phyloP scores from a whole-genome alignment of 495 filamentous ascomycete species.

The Aspergillus asperescens region DNA sequence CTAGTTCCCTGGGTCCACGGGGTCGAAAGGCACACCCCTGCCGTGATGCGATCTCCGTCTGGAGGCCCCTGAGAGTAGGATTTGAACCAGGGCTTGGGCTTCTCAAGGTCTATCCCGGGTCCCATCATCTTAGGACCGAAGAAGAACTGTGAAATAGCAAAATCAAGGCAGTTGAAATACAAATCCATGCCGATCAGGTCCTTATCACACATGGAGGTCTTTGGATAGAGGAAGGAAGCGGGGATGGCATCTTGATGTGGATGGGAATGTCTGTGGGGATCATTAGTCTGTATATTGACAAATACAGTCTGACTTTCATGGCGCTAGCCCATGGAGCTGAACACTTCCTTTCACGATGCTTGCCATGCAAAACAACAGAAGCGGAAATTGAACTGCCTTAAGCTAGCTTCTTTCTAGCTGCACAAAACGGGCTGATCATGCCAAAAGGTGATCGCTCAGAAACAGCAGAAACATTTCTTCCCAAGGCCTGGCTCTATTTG shows the following conservation, averaged over 20 bases:
- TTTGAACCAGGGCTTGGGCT: not conserved
- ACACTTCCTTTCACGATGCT: too few species aligned
- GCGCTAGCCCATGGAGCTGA: too few species aligned
- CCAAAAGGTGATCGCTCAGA: too few species aligned
- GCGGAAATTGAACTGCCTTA: too few species aligned
- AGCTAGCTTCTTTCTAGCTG: too few species aligned
- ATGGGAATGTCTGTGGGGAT: not conserved
- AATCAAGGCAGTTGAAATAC: not conserved
- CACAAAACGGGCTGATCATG: too few species aligned
- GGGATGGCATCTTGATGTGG: conserved; percentile 1
- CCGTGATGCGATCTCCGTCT: not conserved
- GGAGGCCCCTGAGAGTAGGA: not conserved
- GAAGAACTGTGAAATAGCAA: not conserved
- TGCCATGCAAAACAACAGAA: too few species aligned
- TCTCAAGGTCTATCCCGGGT: not conserved
- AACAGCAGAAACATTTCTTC: too few species aligned
- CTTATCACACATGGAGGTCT: not conserved
- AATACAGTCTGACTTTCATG: too few species aligned
- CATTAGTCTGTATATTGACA: not conserved
- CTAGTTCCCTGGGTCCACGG: not conserved
- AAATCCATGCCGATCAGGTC: not conserved
- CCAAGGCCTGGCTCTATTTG: too few species aligned
- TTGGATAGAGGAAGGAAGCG: not conserved
- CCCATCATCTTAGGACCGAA: not conserved
- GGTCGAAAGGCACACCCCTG: not conserved